A percentile compares a stretch with the other conserved stretches of the same genome.
phyloP scores from a whole-genome alignment of 192 early-diverging fungal genomes.

The Podila verticillata region DNA sequence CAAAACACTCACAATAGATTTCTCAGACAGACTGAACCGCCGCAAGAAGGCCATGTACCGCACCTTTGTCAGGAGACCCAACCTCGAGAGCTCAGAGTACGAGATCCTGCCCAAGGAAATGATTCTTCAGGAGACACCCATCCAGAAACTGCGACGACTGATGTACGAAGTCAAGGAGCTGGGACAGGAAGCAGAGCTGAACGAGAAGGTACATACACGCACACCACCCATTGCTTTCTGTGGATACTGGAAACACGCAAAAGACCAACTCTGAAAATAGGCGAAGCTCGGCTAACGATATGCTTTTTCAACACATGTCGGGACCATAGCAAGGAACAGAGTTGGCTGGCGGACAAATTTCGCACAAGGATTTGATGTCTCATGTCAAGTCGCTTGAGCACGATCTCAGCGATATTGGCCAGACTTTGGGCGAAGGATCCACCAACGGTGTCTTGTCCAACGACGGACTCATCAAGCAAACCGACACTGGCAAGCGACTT shows the following conservation, averaged over 20 bases:
- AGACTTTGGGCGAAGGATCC: conserved; percentile 51
- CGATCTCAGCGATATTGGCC: conserved; percentile 58
- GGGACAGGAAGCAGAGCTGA: conserved; percentile 68
- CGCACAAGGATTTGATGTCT: conserved; percentile 57
- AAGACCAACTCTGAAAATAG: too few species aligned
- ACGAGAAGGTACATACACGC: conserved; percentile 52
- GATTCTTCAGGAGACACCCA: conserved; percentile 70
- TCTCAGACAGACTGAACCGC: conserved; percentile 63
- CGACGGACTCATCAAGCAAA: conserved; percentile 55
- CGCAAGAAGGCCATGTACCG: conserved; percentile 71
- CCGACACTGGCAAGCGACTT: conserved; percentile 59
- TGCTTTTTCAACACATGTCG: background rate
- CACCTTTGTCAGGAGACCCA: conserved; percentile 58
- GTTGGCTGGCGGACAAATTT: conserved; percentile 31
- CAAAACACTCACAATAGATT: conserved; percentile 44
- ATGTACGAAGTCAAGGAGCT: conserved; percentile 88
- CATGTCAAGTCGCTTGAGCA: conserved; percentile 62
- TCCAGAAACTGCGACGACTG: conserved; percentile 81
- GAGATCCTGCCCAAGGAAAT: conserved; percentile 64
- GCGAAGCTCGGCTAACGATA: too few species aligned
- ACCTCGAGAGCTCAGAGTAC: conserved; percentile 61
- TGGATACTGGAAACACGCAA: too few species aligned
- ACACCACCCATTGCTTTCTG: too few species aligned
- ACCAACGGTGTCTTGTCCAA: conserved; percentile 36
- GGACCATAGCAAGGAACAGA: conserved; percentile 37